Base-by-base conservation (phyloP, 2,329 filamentous ascomycete species). In the Neoscytalidium dimidiatum region DNA sequence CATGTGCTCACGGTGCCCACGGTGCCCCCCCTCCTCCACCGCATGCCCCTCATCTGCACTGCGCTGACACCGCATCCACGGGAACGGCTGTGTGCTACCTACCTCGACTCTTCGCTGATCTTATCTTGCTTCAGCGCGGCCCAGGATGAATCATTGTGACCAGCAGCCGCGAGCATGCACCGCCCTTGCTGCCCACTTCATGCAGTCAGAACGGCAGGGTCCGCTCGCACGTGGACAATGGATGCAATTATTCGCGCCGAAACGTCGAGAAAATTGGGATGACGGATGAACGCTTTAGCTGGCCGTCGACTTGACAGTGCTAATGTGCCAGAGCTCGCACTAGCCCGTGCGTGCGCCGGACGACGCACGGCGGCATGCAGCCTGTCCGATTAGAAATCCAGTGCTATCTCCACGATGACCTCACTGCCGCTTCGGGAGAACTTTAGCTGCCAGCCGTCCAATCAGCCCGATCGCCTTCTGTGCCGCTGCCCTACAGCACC, bases 391-490 rank as follows among this genome's bases (percentile, higher is more conserved):
- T 60, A 60, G 56, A 60, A 60, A 60, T 60, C 35, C 4, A 17
- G 35, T 58, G 35, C 53, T 43, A 56, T 60, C 41, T 46, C 57
- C 38, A 60, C 56, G 26, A 60, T 60, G 56, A 60, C 56, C 56
- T 60, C 56, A 60, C 56, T 60, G 56, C 56, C 56, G 26, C 56
- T 60, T 60, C 56, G 38, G 26, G 56, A 21, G 38, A 46, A 31
- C 13, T 60, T 33, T 23, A 44, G 56, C 41, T 44, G 3, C 5
- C 21, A 38, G 38, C 38, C 17, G 29, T 17, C 56, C 56, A 35
- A 46, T 60, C 49, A 26, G 5, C 17, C 17, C 4, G 2, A 3
- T 13, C 17, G 3, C 3, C 5, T 33, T 41, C 33, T 38, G 29
- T 26, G 29, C 35, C 51, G 51, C 29, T n/a, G 13, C 19, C 28